Evolutionary conservation across 1,139 yeast species (phyloP), one percentile per base, ranked within the genome.

Genomic region (Saccharomyces uvarum): DNA sequence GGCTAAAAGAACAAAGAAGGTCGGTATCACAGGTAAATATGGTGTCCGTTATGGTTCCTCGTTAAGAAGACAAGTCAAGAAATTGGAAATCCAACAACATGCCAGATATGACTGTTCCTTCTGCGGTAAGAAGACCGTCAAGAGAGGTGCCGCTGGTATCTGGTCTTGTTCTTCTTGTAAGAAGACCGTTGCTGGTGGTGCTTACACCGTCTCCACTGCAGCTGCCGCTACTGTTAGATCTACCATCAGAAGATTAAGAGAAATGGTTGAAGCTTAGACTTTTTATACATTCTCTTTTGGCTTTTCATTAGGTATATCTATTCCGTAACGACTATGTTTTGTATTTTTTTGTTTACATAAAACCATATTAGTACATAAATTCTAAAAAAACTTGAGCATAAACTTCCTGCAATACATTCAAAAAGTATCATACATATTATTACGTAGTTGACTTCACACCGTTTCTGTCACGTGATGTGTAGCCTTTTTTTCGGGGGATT

Each of bases 41-140:
- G 99, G 98, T 88, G 97, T 93, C 82, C 91, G 99, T 86, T 93
- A 93, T 83, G 98, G 99, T 91, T 93, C 99, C 73, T 95, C 99
- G 68, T 85, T 93, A 79, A 91, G 99, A 88, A 91, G 98, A 84
- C 97, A 90, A 82, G 88, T 96, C 84, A 91, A 91, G 87, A 93
- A 93, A 86, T 83, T 95, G 80, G 99, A 95, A 82, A 87, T 89
- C 73, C 97, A 90, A 81, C 97, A 91, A 79, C 99, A 93, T 81
- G 88, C 99, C 74, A 89, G 88, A 77, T 95, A 93, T 86, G 96
- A 88, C 79, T 93, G 98, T 81, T 85, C 99, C 65, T 93, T 93
- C 97, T 93, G 99, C 81, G 99, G 99, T 80, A 93, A 93, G 88
- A 89, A 89, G 84, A 76, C 97, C 67, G 97, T 93, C 69, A 91